Conservation (phyloP, 2,329 filamentous ascomycete species). For the Colletotrichum orchidophilum region DNA sequence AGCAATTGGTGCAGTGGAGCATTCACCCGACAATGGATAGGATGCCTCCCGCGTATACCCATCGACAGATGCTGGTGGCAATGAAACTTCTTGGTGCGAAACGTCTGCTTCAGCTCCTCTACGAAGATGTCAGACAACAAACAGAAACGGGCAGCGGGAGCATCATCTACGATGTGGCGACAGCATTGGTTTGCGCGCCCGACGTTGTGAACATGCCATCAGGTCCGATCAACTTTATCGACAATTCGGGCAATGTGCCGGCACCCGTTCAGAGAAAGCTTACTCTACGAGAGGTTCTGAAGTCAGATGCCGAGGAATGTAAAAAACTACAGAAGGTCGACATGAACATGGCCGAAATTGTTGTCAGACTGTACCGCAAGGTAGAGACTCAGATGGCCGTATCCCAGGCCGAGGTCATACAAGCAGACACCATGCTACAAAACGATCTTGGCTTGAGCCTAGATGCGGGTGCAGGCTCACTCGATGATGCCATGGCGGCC, state of each 20-base stretch:
- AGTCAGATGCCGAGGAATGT: conserved; percentile 66
- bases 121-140: conserved; percentile 74
- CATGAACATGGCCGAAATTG: conserved; percentile 64
- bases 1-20: conserved; percentile 74
- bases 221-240: conserved; percentile 43
- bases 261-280: conserved; percentile 56
- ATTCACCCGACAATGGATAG: conserved; percentile 63
- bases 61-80: conserved; percentile 73
- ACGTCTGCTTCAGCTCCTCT: conserved; percentile 66
- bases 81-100: conserved; percentile 70
- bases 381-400: conserved; percentile 72
- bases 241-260: conserved; percentile 47
- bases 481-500: conserved; percentile 54
- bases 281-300: conserved; percentile 69
- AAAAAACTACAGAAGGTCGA: conserved; percentile 66
- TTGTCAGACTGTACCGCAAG: conserved; percentile 69
- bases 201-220: conserved; percentile 58
- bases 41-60: conserved; percentile 74
- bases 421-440: conserved; percentile 53
- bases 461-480: conserved; percentile 41
- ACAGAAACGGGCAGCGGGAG: conserved; percentile 67
- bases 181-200: conserved; percentile 75
- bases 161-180: conserved; percentile 74
- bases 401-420: conserved; percentile 44
- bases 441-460: conserved; percentile 52